Conservation (phyloP, 2,329 filamentous ascomycete species). For the Kalaharituber pfeilii region DNA sequence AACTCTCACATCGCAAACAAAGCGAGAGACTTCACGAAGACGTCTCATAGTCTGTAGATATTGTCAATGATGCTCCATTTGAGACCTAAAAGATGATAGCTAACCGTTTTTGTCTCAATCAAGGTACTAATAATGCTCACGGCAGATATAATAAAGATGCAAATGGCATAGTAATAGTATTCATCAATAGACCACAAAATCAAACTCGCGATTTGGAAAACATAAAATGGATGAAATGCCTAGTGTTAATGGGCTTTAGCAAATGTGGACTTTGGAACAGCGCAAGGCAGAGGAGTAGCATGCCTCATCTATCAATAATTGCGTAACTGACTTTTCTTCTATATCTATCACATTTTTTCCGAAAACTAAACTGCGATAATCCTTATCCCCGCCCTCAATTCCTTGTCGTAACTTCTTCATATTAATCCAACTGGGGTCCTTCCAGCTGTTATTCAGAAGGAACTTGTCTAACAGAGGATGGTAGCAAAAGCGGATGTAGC, state of each 20-base stretch:
- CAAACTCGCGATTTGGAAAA: slow-evolving; percentile 91
- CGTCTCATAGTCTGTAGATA: slow-evolving; percentile 59
- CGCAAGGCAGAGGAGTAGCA: slow-evolving; percentile 14
- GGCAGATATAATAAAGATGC: slow-evolving; percentile 87
- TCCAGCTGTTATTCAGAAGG: slow-evolving; percentile 73
- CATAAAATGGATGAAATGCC: slow-evolving; percentile 94
- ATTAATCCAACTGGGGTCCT: slow-evolving; percentile 76
- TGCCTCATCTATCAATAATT: slow-evolving; percentile 78
- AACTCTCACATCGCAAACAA: slow-evolving; percentile 89
- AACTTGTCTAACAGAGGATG: slow-evolving; percentile 84
- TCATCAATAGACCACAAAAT: slow-evolving; percentile 87
- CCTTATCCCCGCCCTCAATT: slow-evolving; percentile 76
- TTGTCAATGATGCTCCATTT: slow-evolving; percentile 11
- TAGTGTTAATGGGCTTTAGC: slow-evolving; percentile 24
- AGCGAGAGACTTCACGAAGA: slow-evolving; percentile 76
- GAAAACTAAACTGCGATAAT: slow-evolving; percentile 68
- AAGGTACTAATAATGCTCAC: slow-evolving; percentile 82
- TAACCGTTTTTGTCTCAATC: slow-evolving; percentile 66
- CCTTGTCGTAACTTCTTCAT: slow-evolving; percentile 57
- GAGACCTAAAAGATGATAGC: slow-evolving; percentile 24
- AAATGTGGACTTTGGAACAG: slow-evolving; percentile 5
- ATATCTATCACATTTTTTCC: slow-evolving; percentile 85
- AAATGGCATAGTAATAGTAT: slow-evolving; percentile 94
- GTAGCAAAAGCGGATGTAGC: slow-evolving; percentile 85
- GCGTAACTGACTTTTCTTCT: slow-evolving; percentile 65